Conservation (phyloP, 2,329 filamentous ascomycete genomes). For the Botrytis hyacinthi region DNA sequence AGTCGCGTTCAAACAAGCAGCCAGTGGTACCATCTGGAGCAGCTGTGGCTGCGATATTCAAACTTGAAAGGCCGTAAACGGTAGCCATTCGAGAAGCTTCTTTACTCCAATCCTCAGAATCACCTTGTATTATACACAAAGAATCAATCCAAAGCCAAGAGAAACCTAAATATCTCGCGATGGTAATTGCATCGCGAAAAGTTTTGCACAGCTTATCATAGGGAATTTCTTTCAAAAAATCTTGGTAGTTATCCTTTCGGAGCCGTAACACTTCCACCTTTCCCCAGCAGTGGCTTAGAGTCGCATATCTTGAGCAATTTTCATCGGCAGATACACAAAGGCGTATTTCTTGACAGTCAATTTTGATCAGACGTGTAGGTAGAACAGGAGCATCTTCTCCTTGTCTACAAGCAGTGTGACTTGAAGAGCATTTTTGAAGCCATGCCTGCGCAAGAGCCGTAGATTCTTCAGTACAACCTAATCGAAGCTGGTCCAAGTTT, state of each 20-base stretch:
- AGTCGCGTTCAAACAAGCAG: neutral
- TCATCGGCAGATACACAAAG: neutral
- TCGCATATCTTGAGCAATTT: neutral
- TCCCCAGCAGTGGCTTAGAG: neutral
- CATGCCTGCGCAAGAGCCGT: neutral
- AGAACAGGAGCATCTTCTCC: fast-evolving
- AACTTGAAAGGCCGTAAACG: neutral
- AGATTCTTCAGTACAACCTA: neutral
- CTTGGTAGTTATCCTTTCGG: neutral
- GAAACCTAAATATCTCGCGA: neutral
- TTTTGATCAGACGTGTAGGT: neutral
- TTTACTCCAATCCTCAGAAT: neutral
- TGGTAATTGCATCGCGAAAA: neutral
- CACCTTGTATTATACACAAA: neutral
- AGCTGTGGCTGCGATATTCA: neutral
- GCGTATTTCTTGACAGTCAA: neutral
- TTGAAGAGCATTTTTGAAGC: neutral
- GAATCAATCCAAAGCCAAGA: neutral
- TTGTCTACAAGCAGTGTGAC: neutral
- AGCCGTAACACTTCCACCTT: neutral
- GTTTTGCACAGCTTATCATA: neutral
- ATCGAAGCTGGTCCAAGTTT: fast-evolving
- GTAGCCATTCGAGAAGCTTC: neutral
- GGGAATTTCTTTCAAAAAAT: neutral
- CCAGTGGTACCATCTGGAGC: neutral